A percentile compares a stretch with the other conserved stretches of the same genome.
Conservation (phyloP, 345 rosid genomes). For the Corymbia maculata region DNA sequence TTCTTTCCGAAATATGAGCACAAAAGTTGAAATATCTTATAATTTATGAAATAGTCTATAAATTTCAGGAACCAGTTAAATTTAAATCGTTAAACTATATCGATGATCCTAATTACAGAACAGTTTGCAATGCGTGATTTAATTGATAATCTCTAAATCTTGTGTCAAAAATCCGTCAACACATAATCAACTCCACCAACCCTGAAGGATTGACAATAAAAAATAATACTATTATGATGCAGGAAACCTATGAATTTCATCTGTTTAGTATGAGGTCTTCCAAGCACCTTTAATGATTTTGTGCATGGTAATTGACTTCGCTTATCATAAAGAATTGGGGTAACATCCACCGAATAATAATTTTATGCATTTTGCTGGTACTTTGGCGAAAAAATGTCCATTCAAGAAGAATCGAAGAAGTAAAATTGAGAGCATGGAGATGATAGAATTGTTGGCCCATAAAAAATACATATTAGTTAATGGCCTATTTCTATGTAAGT, state of each 20-base stretch:
- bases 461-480: background rate
- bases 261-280: background rate
- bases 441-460: background rate
- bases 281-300: background rate
- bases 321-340: background rate
- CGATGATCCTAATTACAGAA: background rate
- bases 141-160: background rate
- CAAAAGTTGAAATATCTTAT: background rate
- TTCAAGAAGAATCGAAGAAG: background rate
- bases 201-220: background rate
- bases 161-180: background rate
- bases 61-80: background rate
- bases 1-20: background rate
- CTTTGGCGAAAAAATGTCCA: background rate
- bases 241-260: background rate
- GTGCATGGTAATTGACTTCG: background rate
- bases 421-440: background rate
- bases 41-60: background rate
- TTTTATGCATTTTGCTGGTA: background rate
- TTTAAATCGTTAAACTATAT: background rate
- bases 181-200: background rate
- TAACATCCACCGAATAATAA: background rate
- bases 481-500: background rate
- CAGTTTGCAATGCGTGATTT: background rate
- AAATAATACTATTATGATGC: background rate